Evolutionary conservation across 768 basidiomycete genomes (phyloP).

Genomic region (Candolleomyces aberdarensis): DNA sequence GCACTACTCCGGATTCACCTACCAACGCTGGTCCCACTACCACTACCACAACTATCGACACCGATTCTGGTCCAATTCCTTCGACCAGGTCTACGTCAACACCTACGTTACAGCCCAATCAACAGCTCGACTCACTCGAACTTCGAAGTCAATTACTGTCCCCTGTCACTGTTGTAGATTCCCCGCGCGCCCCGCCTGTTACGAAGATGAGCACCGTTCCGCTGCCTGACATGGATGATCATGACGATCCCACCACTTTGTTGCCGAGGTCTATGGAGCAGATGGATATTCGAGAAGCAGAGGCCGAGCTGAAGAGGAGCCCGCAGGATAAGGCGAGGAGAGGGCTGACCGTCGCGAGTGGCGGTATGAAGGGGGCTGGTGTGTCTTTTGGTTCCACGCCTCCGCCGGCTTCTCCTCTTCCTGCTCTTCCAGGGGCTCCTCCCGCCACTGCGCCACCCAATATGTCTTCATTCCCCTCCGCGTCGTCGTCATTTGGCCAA

Average conservation of each 20-base stretch:
- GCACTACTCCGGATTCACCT: not conserved
- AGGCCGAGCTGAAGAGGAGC: slow-evolving; percentile 4
- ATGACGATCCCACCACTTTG: slow-evolving; percentile 10
- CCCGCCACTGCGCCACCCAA: slow-evolving; percentile 6
- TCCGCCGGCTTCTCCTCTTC: slow-evolving; percentile 6
- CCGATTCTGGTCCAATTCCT: not conserved
- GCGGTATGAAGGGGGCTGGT: not conserved
- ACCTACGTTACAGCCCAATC: not conserved
- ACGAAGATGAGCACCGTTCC: slow-evolving; percentile 32
- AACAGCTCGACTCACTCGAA: slow-evolving; percentile 5
- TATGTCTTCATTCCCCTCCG: not conserved
- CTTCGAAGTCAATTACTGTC: slow-evolving; percentile 3
- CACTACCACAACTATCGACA: slow-evolving; percentile 4
- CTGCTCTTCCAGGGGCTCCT: not conserved
- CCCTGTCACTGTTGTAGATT: slow-evolving; percentile 9
- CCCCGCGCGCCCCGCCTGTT: slow-evolving; percentile 23
- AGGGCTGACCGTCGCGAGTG: not conserved
- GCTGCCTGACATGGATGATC: slow-evolving; percentile 25
- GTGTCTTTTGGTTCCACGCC: slow-evolving; percentile 1
- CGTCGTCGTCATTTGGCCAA: not conserved
- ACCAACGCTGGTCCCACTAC: slow-evolving; percentile 5
- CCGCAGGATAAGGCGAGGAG: slow-evolving; percentile 3
- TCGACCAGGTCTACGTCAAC: not conserved
- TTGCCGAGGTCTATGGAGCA: slow-evolving; percentile 11
- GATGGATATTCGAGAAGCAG: slow-evolving; percentile 8